Conservation (phyloP, 2,329 filamentous ascomycete species). For the Pseudogymnoascus sp. region DNA sequence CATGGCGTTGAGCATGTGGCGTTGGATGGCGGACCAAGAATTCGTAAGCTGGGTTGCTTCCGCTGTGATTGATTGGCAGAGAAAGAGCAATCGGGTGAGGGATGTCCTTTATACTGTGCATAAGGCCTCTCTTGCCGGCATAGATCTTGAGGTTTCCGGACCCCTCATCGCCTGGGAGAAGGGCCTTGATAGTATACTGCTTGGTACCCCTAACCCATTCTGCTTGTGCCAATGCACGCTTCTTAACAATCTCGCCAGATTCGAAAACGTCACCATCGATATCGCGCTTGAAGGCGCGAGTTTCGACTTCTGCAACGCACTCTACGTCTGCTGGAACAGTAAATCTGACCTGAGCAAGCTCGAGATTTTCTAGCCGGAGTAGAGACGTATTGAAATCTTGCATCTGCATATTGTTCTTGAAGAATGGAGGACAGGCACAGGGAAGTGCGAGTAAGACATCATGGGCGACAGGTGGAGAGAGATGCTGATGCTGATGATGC, state of each 20-base stretch:
- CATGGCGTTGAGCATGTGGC: conserved; percentile 92
- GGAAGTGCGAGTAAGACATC: conserved; percentile 82
- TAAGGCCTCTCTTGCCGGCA: conserved; percentile 85
- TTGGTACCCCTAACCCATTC: conserved; percentile 87
- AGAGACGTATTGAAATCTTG: conserved; percentile 86
- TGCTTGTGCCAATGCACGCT: conserved; percentile 80
- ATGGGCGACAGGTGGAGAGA: conserved; percentile 79
- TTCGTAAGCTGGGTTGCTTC: conserved; percentile 88
- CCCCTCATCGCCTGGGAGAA: conserved; percentile 86
- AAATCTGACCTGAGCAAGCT: conserved; percentile 86
- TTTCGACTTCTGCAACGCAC: conserved; percentile 85
- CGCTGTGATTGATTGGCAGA: conserved; percentile 81
- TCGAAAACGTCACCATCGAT: conserved; percentile 89
- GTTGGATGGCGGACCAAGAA: conserved; percentile 92
- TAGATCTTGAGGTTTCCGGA: conserved; percentile 84
- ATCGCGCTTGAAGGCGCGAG: conserved; percentile 70
- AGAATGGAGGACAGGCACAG: conserved; percentile 78
- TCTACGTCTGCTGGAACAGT: conserved; percentile 85
- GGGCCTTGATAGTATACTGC: conserved; percentile 84
- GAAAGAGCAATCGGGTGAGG: conserved; percentile 85
- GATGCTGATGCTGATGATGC: conserved; percentile 80
- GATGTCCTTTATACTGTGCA: conserved; percentile 96
- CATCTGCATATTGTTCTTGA: conserved; percentile 72
- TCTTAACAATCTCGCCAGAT: conserved; percentile 76
- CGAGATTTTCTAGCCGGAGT: conserved; percentile 78